Evolutionary conservation across 176 grass and related monocot species (phyloP).

Genomic region (bread wheat (Triticum aestivum)): IWGSC_CS_RefSeq_v2.1 NC_057803.1:639684414-639684913

Average conservation of each 20-base stretch:
- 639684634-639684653: constrained; percentile 98
- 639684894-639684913: constrained; percentile 99
- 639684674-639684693: constrained; percentile 91
- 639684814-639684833: neutral
- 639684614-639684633: constrained; percentile 63
- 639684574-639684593: constrained; percentile 95
- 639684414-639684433: constrained; percentile 7
- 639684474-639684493: neutral
- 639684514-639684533: neutral
- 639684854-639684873: neutral
- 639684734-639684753: constrained; percentile 73
- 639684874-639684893: constrained; percentile 34
- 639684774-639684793: constrained; percentile 72
- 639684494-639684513: neutral
- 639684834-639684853: neutral
- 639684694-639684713: constrained; percentile 89
- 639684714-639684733: constrained; percentile 89
- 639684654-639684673: constrained; percentile 78
- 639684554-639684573: constrained; percentile 98
- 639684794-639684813: constrained; percentile 7
- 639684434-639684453: constrained; percentile 6
- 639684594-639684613: constrained; percentile 72
- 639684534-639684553: constrained; percentile 69
- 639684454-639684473: neutral
- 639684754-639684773: constrained; percentile 98